phyloP scores from a whole-genome alignment of 345 rosid genomes.

The Cardamine occulta region DNA sequence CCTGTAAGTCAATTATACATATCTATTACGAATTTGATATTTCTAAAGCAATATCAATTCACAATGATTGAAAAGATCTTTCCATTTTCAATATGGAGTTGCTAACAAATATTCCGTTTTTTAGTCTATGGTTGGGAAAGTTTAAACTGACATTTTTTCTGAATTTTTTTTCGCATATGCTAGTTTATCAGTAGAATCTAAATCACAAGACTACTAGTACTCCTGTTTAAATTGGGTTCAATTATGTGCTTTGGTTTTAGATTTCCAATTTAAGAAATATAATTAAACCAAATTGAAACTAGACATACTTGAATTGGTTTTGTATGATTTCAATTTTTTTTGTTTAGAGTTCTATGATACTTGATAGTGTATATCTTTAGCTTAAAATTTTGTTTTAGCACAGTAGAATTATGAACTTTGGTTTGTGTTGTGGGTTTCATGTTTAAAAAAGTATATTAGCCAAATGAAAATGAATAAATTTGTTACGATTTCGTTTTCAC shows the following conservation, averaged over 20 bases:
- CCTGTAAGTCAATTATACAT: constrained; percentile 60
- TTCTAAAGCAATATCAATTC: background rate
- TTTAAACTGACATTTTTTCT: background rate
- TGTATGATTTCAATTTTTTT: background rate
- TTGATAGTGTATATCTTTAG: background rate
- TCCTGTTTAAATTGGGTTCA: background rate
- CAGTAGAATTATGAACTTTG: background rate
- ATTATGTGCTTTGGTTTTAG: background rate
- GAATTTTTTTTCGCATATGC: background rate
- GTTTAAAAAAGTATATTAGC: background rate
- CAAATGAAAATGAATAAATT: background rate
- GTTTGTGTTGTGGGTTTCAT: background rate
- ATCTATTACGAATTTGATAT: background rate
- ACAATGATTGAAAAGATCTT: background rate
- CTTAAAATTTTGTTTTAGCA: background rate
- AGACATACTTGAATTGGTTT: background rate
- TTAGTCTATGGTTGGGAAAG: background rate
- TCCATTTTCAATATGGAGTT: background rate
- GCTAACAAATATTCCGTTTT: background rate
- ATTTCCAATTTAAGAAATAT: background rate
- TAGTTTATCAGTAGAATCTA: background rate
- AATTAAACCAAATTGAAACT: background rate
- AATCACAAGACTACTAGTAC: background rate
- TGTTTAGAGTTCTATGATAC: background rate
- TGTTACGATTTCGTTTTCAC: background rate